Evolutionary conservation across 805 yeast species (phyloP).

Genomic region (Cyberlindnera mycetangii): DNA sequence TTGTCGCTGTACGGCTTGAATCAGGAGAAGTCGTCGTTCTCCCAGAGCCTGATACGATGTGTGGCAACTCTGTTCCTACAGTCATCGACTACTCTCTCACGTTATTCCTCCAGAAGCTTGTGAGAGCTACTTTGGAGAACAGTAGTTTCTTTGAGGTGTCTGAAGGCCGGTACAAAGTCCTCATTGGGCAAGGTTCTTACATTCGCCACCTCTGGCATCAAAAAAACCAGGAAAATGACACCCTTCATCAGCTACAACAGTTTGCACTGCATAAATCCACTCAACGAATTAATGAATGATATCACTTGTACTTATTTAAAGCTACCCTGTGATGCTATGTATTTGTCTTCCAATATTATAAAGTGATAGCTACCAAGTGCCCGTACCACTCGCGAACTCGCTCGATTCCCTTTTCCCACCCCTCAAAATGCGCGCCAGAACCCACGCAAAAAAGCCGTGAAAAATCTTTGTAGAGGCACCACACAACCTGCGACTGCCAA

Average conservation of each 20-base stretch:
- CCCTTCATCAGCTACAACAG: background rate
- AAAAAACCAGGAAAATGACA: background rate
- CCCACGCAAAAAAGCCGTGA: constrained; percentile 18
- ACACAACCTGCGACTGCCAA: background rate
- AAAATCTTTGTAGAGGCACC: constrained; percentile 12
- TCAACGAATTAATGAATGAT: background rate
- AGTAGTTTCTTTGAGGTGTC: background rate
- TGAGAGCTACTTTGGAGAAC: constrained; percentile 2
- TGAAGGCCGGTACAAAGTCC: constrained; percentile 1
- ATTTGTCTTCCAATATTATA: too few relatives aligned
- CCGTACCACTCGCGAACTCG: constrained; percentile 10
- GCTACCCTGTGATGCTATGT: too few relatives aligned
- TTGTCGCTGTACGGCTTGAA: constrained; percentile 4
- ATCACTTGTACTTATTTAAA: background rate
- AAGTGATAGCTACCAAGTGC: background rate
- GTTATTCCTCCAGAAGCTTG: constrained; percentile 1
- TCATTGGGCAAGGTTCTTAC: constrained; percentile 9
- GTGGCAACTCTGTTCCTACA: background rate
- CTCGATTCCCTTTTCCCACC: background rate
- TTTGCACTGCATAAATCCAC: background rate
- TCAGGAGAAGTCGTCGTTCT: constrained; percentile 4
- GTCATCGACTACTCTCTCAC: background rate
- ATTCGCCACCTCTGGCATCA: constrained; percentile 3
- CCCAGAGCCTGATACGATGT: constrained; percentile 6
- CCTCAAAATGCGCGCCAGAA: background rate